A percentile compares a stretch with the other conserved stretches of the same genome.
Evolutionary conservation across 2,329 filamentous ascomycete species (phyloP).

Genomic region (Botrytis squamosa): DNA sequence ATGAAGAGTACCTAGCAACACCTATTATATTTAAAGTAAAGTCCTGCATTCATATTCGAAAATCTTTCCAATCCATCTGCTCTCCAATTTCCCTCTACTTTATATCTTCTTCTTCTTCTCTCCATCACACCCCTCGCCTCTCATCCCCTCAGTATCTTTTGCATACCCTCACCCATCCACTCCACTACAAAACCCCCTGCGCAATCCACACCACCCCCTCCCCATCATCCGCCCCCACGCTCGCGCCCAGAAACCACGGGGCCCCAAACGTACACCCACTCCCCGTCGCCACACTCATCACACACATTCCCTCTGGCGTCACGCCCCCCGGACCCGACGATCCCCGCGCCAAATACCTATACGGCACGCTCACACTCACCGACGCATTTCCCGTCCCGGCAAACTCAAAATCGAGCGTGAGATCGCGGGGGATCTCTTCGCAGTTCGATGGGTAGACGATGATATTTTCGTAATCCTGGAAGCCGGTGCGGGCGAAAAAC

Average conservation of each 20-base stretch:
- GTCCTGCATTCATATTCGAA: neutral
- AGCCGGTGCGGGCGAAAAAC: neutral
- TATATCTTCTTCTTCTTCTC: neutral
- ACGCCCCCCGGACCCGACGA: neutral
- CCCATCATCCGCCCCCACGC: conserved; percentile 7
- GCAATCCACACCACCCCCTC: conserved; percentile 6
- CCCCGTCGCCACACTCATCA: neutral
- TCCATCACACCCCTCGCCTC: neutral
- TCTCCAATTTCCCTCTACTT: neutral
- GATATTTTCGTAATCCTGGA: neutral
- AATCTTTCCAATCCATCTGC: neutral
- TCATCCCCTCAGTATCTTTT: neutral
- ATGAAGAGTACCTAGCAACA: neutral
- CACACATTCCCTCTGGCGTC: neutral
- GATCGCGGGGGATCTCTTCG: neutral
- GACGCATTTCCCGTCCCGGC: neutral
- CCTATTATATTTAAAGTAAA: no score
- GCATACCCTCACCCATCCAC: no score
- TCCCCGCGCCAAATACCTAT: neutral
- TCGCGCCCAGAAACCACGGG: conserved; percentile 13
- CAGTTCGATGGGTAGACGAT: neutral
- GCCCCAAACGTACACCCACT: neutral
- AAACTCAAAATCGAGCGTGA: conserved; percentile 4
- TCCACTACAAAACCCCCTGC: conserved; percentile 2
- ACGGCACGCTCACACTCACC: neutral